Evolutionary conservation across 2,329 filamentous ascomycete genomes (phyloP).

Genomic region (Amphichorda felina): DNA sequence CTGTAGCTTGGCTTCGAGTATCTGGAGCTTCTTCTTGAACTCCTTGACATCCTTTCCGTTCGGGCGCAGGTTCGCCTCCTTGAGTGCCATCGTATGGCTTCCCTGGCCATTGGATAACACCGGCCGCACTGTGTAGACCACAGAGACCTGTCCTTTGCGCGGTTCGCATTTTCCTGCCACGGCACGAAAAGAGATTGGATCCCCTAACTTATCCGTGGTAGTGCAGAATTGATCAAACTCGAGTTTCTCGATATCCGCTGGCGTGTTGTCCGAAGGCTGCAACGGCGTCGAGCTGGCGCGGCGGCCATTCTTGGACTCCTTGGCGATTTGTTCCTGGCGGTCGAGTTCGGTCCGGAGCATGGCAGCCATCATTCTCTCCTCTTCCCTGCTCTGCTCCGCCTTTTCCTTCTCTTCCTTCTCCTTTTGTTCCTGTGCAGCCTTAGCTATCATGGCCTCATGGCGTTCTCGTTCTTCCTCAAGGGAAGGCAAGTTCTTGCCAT

Average conservation of each 20-base stretch:
- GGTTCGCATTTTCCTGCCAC: conserved; percentile 60
- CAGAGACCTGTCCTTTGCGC: conserved; percentile 52
- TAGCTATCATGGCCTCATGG: conserved; percentile 62
- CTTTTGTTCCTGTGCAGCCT: conserved; percentile 43
- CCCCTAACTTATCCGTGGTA: conserved; percentile 51
- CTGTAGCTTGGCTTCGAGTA: conserved; percentile 66
- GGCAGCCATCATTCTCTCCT: conserved; percentile 57
- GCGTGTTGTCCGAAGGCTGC: conserved; percentile 14
- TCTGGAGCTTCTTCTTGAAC: conserved; percentile 66
- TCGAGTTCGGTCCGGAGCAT: conserved; percentile 64
- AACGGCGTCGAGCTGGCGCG: conserved; percentile 21
- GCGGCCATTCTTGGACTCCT: conserved; percentile 52
- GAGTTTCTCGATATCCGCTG: conserved; percentile 23
- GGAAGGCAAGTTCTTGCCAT: conserved; percentile 67
- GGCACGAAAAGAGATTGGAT: conserved; percentile 54
- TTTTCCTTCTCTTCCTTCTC: conserved; percentile 40
- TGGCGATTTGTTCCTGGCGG: conserved; percentile 51
- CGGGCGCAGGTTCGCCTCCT: conserved; percentile 51
- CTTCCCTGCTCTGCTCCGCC: conserved; percentile 48
- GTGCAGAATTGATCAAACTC: conserved; percentile 58
- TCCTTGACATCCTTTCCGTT: conserved; percentile 45
- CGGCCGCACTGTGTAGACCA: conserved; percentile 62
- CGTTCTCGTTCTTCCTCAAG: conserved; percentile 80
- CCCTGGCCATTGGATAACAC: conserved; percentile 42
- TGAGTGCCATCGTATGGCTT: conserved; percentile 59